These are phyloP conservation scores for Inonotus obliquus DNA, from an alignment of 1,284 basidiomycete genomes.

Conservation along the genomic window DNA sequence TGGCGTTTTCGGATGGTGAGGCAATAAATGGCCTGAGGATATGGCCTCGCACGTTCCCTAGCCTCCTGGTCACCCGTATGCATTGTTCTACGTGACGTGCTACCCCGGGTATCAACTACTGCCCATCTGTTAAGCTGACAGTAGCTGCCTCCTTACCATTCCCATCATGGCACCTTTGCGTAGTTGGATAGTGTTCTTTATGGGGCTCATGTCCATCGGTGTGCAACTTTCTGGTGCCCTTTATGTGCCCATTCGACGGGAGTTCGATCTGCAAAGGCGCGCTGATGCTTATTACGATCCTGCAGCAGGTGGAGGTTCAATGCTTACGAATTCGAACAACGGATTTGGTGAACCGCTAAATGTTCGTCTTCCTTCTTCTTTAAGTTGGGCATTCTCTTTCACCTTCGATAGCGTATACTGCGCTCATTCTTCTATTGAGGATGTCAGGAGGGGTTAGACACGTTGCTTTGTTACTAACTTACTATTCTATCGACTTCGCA, in stretches of 20 bases:
- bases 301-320: conserved; percentile 42
- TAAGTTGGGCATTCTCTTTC: background rate
- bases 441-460: background rate
- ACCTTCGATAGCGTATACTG: no score
- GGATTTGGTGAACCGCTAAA: conserved; percentile 69
- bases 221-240: background rate
- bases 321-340: conserved; percentile 43
- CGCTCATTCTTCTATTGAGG: no score
- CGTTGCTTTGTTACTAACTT: background rate
- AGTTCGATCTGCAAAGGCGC: conserved; percentile 8
- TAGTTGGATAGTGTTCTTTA: background rate
- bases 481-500: background rate
- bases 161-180: background rate
- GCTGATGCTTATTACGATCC: conserved; percentile 42
- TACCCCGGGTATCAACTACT: no score
- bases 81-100: no score
- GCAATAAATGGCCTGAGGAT: background rate
- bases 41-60: background rate
- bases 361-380: conserved; percentile 28
- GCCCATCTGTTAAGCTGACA: no score
- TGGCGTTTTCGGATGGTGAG: background rate
- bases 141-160: no score
- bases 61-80: background rate
- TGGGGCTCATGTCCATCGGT: background rate
- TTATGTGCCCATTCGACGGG: background rate